Conservation (phyloP, 257 asterid species). For the Solanum sitiens region DNA sequence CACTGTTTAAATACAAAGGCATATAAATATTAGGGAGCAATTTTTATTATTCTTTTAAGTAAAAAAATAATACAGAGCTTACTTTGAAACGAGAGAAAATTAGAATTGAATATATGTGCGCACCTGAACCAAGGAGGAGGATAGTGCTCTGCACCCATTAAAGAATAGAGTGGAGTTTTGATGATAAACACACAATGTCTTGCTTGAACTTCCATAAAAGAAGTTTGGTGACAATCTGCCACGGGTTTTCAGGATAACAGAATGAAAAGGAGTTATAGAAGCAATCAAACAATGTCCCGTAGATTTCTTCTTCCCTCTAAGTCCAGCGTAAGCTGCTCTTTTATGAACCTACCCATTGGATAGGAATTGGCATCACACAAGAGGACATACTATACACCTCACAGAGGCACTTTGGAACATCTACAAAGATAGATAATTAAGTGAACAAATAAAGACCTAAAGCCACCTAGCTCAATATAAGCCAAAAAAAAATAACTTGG, state of each 20-base stretch:
- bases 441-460: neutral
- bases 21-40: neutral
- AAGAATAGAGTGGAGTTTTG: constrained; percentile 25
- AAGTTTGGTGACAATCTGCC: constrained; percentile 47
- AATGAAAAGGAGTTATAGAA: constrained; percentile 64
- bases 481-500: neutral
- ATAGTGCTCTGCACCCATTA: constrained; percentile 55
- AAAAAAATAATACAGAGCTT: neutral
- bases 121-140: constrained; percentile 93
- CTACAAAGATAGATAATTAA: neutral
- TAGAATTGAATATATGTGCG: constrained; percentile 18
- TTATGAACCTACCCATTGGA: constrained; percentile 54
- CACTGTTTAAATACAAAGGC: constrained; percentile 24
- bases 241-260: constrained; percentile 46
- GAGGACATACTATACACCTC: constrained; percentile 16
- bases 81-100: neutral
- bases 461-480: neutral
- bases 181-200: constrained; percentile 20
- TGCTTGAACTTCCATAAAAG: constrained; percentile 19
- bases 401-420: neutral
- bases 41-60: neutral
- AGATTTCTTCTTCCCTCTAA: constrained; percentile 54
- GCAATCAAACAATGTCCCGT: constrained; percentile 54
- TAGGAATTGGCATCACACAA: constrained; percentile 47
- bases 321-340: constrained; percentile 32